Base-by-base conservation (phyloP, 176 grass and related monocot genomes). In the Hsuehochloa calcarea region DNA sequence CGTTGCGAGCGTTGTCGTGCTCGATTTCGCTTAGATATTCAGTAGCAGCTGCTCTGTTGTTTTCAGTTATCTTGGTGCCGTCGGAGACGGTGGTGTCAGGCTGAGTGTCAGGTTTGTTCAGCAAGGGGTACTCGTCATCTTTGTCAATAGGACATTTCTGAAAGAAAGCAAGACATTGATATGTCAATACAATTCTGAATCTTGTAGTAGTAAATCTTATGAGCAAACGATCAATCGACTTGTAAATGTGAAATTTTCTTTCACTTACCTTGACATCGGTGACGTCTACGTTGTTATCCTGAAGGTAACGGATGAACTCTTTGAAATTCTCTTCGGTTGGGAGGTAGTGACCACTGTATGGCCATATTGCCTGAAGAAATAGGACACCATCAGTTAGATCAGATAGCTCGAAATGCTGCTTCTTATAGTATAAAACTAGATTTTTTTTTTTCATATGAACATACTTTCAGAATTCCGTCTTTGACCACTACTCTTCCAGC, bases 291-390 rank as follows among this genome's bases (percentile, higher is more conserved):
- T 68, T 63, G 37, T 87, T 92, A 71, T 97, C 90, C 22, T 80
- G 45, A 15, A 97, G 94, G 74, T 86, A 94, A 13, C 55, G 85
- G 20, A 92, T 86, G 65, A 97, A 97, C 5, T 94, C 94, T 72
- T 80, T 87, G 91, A 97, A 94, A 69, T 97, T 93, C 75, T 97
- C 94, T 66, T 97, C 92, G 0, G 91, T 97, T 11, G 94, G 94
- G 41, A 91, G 89, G 82, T 97, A 97, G 82, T 97, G 94, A 54
- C 94, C 94, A 81, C 94, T 97, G 79, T 97, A 97, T 43, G 94
- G 94, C 94, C 94, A 94, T 86, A 94, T 72, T 77, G 90, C 94
- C 94, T 97, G 83, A 82, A 91, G 70, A 88, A 79, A 80, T 25
- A 70, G 23, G 31, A 55, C 19, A 47, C 13, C 68, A 35, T 86